A percentile compares a stretch with the other conserved stretches of the same genome.
phyloP scores from a whole-genome alignment of 108 stramenopile genomes.

The Discostella stelligeroides region DNA sequence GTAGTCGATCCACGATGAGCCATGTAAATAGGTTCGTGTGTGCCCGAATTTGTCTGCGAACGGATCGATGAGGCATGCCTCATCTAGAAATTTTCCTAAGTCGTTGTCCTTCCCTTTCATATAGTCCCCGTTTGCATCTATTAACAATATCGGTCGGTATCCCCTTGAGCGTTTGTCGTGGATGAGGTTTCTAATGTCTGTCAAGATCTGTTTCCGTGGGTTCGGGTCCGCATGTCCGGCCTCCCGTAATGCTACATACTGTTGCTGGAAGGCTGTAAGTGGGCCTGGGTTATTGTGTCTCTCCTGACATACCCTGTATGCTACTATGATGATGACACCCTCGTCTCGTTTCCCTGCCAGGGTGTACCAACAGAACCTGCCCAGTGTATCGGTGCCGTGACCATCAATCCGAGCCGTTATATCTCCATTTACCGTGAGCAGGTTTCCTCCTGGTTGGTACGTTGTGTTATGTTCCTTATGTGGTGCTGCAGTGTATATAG shows the following conservation, averaged over 20 bases:
- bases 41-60: neutral
- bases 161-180: neutral
- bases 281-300: neutral
- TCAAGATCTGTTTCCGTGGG: neutral
- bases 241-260: neutral
- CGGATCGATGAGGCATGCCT: neutral
- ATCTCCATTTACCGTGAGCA: too few species aligned
- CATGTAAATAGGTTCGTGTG: neutral
- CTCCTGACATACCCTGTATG: constrained; percentile 7
- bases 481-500: too few species aligned
- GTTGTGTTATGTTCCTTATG: too few species aligned
- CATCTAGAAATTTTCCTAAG: neutral
- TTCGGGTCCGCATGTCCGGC: neutral
- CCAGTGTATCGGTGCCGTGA: neutral
- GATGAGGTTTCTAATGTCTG: neutral
- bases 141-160: neutral
- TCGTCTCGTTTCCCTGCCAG: too few species aligned
- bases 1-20: neutral
- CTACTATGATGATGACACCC: neutral
- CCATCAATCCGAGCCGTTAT: too few species aligned
- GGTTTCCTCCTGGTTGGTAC: too few species aligned
- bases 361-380: neutral
- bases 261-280: neutral
- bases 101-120: neutral
- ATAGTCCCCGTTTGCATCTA: neutral